Percentiles rank a stretch among this genome's conserved stretches.
phyloP scores from a whole-genome alignment of 768 basidiomycete genomes.

The Hysterangium stoloniferum region DNA sequence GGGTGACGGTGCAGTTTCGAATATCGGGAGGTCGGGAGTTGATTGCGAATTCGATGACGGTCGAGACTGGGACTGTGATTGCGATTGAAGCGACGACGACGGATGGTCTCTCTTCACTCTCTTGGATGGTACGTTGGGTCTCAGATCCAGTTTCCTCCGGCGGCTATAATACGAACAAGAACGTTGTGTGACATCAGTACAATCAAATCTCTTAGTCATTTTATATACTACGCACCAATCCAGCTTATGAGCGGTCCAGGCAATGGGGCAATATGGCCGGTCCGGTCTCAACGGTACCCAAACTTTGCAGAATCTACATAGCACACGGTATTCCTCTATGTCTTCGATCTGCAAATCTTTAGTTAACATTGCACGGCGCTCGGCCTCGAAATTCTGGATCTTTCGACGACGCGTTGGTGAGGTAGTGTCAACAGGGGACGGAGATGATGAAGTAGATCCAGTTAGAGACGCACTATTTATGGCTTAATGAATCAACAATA shows the following conservation, averaged over 20 bases:
- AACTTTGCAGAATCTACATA: slow-evolving; percentile 3
- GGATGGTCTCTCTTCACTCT: slow-evolving; percentile 4
- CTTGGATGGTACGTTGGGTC: background rate
- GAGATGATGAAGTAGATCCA: too few relatives aligned
- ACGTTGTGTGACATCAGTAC: slow-evolving; percentile 22
- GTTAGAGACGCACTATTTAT: too few relatives aligned
- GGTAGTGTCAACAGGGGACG: too few relatives aligned
- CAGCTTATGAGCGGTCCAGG: slow-evolving; percentile 47
- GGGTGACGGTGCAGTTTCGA: slow-evolving; percentile 22
- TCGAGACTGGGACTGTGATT: background rate
- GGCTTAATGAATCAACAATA: too few relatives aligned
- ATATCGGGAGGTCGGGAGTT: slow-evolving; percentile 20
- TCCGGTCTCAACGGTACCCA: slow-evolving; percentile 21
- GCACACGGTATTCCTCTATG: slow-evolving; percentile 45
- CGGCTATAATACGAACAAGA: slow-evolving; percentile 11
- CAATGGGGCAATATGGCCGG: slow-evolving; percentile 82
- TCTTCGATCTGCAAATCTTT: slow-evolving; percentile 71
- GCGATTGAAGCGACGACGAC: background rate
- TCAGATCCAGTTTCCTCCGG: background rate
- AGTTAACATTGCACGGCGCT: slow-evolving; percentile 60
- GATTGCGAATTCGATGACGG: slow-evolving; percentile 6
- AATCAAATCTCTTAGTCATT: too few relatives aligned
- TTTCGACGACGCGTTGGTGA: slow-evolving; percentile 48
- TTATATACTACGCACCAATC: slow-evolving; percentile 18
- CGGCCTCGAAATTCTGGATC: slow-evolving; percentile 41